Evolutionary conservation across 768 basidiomycete genomes (phyloP), one percentile per base, ranked within the genome.

Genomic region (Rhodotorula sphaerocarpa): DNA sequence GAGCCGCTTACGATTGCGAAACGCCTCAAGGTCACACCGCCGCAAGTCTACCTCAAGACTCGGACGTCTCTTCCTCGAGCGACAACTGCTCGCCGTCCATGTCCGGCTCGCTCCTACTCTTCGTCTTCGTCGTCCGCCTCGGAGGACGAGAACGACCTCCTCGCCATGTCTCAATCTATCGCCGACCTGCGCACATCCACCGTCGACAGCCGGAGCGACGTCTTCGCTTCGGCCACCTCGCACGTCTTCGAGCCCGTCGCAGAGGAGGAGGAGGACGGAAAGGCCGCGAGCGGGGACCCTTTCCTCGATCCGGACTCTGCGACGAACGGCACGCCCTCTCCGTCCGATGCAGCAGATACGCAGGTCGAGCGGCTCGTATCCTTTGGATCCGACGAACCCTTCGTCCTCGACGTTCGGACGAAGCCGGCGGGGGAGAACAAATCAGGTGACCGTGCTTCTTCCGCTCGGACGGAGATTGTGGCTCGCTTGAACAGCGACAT

Each of bases 91-190:
- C 25, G 18, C 14, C 44, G 7, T 25, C 48, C 10, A 10, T 54
- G 7, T 21, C 33, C 21, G 15, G 10, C 21, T 12, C 31, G 3
- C 15, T 7, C 21, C n/a, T 46, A n/a, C n/a, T 31, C 27, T 15
- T 50, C 47, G n/a, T 62, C 58, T 3, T 48, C 39, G n/a, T 48
- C 57, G 0, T 42, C 47, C 16, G 47, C 51, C 21, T 54, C 53
- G 23, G 36, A 54, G 12, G 60, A 50, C 28, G 62, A 57, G 11
- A 23, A 61, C 45, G 59, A 63, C 42, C 42, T 68, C 34, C 50
- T 64, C 44, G 54, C 58, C 27, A 63, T 68, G 54, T 64, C 62
- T 10, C 55, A 55, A 20, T 54, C 55, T 6, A 64, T 68, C 6
- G 59, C 59, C 31, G 67, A 68, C 51, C 48, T 68, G 28, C 67